Evolutionary conservation across 2,329 filamentous ascomycete species (phyloP).

Genomic region (Hypoxylon sp.): DNA sequence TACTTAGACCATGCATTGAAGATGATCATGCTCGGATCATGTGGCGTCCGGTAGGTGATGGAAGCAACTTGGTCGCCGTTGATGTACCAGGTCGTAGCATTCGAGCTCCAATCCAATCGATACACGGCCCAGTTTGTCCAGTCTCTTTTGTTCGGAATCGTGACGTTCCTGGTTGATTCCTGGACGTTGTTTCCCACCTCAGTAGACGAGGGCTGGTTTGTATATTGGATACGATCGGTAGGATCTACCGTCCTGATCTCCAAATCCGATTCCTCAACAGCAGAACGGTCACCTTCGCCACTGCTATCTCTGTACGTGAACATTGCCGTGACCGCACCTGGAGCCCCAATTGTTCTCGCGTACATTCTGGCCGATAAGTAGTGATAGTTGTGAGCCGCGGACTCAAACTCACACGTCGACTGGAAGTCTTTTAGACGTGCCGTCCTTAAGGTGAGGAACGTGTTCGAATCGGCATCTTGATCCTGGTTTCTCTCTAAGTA

Average conservation of each 20-base stretch:
- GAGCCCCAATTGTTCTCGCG: constrained; percentile 63
- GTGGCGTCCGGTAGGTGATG: constrained; percentile 70
- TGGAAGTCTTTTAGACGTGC: constrained; percentile 62
- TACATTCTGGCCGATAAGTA: constrained; percentile 65
- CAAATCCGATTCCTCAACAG: constrained; percentile 67
- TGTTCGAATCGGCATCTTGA: constrained; percentile 56
- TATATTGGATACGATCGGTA: constrained; percentile 66
- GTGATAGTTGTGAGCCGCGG: constrained; percentile 56
- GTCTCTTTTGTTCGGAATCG: constrained; percentile 59
- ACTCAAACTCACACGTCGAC: constrained; percentile 65
- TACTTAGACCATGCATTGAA: constrained; percentile 73
- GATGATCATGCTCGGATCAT: constrained; percentile 66
- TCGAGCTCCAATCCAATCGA: constrained; percentile 72
- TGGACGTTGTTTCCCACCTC: constrained; percentile 61
- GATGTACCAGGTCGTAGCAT: constrained; percentile 69
- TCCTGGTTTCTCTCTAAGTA: constrained; percentile 63
- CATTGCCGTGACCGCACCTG: constrained; percentile 67
- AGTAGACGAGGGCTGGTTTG: constrained; percentile 71
- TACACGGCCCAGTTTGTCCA: constrained; percentile 73
- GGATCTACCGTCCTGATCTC: constrained; percentile 67
- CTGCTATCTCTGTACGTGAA: constrained; percentile 65
- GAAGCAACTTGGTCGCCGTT: constrained; percentile 65
- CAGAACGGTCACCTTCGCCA: constrained; percentile 54
- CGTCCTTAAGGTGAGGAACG: constrained; percentile 66
- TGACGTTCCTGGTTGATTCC: constrained; percentile 64